phyloP scores from a whole-genome alignment of 148 eudicot species.

The Euryodendron excelsum region DNA sequence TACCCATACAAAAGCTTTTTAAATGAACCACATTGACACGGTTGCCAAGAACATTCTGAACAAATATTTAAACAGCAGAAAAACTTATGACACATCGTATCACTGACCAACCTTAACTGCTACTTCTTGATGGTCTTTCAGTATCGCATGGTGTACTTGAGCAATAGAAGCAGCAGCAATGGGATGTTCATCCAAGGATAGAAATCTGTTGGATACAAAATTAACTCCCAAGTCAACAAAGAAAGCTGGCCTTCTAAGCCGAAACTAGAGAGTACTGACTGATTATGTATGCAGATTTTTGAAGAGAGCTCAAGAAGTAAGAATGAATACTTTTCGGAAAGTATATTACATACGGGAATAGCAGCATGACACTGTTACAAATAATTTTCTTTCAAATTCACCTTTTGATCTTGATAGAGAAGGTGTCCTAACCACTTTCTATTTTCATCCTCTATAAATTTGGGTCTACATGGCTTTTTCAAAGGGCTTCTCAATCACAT shows the following conservation, averaged over 20 bases:
- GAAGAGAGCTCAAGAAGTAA: background rate
- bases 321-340: background rate
- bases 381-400: background rate
- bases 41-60: too few species aligned
- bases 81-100: background rate
- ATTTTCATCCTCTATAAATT: background rate
- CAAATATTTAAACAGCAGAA: background rate
- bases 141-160: conserved; percentile 86
- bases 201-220: conserved; percentile 51
- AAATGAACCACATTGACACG: too few species aligned
- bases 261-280: background rate
- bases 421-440: background rate
- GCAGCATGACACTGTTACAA: background rate
- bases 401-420: background rate
- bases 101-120: conserved; percentile 74
- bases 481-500: background rate
- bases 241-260: background rate
- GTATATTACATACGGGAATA: background rate
- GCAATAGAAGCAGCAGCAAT: conserved; percentile 97
- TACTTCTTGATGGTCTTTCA: conserved; percentile 68
- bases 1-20: background rate
- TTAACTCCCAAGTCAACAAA: conserved; percentile 14
- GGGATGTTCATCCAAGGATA: conserved; percentile 77
- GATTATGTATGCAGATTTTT: background rate
- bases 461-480: background rate